Percentiles rank a stretch among this genome's conserved stretches.
These are phyloP conservation scores for Debaryomycetaceae sp. DNA, from an alignment of 1,139 yeast genomes.

Conservation along the genomic window DNA sequence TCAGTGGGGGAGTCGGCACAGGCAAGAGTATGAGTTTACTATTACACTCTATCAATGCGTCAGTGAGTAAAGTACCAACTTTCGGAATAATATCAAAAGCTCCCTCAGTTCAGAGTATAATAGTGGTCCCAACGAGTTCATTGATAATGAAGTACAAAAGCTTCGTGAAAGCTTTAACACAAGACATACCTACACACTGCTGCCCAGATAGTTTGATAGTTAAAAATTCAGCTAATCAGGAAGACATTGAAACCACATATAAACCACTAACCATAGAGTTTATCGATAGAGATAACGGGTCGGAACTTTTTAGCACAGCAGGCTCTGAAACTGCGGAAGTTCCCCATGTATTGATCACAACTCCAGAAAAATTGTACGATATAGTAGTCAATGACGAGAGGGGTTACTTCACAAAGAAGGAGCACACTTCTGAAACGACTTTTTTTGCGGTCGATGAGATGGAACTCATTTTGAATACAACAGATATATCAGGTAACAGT, in stretches of 20 bases:
- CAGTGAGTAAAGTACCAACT: slow-evolving; percentile 19
- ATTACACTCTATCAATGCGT: slow-evolving; percentile 19
- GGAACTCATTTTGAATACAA: slow-evolving; percentile 15
- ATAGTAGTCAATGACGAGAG: slow-evolving; percentile 4
- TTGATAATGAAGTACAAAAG: slow-evolving; percentile 18
- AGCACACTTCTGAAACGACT: slow-evolving; percentile 10
- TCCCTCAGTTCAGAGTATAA: slow-evolving; percentile 16
- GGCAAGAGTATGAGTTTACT: slow-evolving; percentile 28
- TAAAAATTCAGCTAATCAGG: slow-evolving; percentile 1
- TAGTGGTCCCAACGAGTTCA: slow-evolving; percentile 27
- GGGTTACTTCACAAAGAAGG: slow-evolving; percentile 1
- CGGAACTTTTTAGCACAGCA: slow-evolving; percentile 1
- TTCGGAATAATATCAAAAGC: slow-evolving; percentile 12
- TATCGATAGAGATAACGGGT: slow-evolving; percentile 3
- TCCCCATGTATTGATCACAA: slow-evolving; percentile 25
- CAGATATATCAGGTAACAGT: slow-evolving; percentile 9
- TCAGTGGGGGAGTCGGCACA: slow-evolving; percentile 16
- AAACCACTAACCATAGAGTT: slow-evolving; percentile 21
- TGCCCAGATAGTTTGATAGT: slow-evolving; percentile 19
- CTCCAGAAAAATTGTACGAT: slow-evolving; percentile 13
- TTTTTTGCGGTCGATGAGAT: slow-evolving; percentile 24
- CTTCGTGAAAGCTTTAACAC: slow-evolving; percentile 11
- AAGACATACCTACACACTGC: slow-evolving; percentile 20
- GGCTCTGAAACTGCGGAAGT: slow-evolving; percentile 3
- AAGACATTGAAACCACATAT: slow-evolving; percentile 13